These are phyloP conservation scores for Talaromyces albobiverticillius DNA, from an alignment of 2,329 filamentous ascomycete species.

Conservation along the genomic window DNA sequence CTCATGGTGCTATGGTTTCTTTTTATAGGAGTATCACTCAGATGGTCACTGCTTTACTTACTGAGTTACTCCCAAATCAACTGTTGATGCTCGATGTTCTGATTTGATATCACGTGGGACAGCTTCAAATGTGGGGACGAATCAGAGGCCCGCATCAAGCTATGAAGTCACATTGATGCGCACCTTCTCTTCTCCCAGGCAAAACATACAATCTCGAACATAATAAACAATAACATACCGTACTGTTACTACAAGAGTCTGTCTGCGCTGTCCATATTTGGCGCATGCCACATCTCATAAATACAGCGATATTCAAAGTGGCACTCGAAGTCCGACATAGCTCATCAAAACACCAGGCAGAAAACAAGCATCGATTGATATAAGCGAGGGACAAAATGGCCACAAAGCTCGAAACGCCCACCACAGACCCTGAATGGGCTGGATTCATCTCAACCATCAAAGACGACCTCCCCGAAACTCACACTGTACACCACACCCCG, in stretches of 20 bases:
- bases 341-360: no score
- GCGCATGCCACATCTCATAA: no score
- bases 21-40: no score
- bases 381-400: no score
- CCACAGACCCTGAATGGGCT: constrained; percentile 33
- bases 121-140: constrained; percentile 1
- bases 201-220: not conserved
- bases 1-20: no score
- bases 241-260: not conserved
- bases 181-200: no score
- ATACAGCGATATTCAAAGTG: no score
- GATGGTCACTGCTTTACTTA: no score
- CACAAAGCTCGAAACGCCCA: constrained; percentile 20
- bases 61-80: no score
- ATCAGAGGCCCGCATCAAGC: constrained; percentile 1
- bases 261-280: not conserved
- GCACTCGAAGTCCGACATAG: no score
- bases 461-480: constrained; percentile 23
- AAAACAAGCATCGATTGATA: no score
- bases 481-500: constrained; percentile 22
- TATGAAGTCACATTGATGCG: constrained; percentile 13
- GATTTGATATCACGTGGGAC: constrained; percentile 6
- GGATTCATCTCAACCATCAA: constrained; percentile 26
- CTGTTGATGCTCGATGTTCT: no score
- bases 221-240: not conserved